These are phyloP conservation scores for Climacium dendroides DNA, from an alignment of 225 moss, liverwort and hornwort species.

Conservation along the genomic window DNA sequence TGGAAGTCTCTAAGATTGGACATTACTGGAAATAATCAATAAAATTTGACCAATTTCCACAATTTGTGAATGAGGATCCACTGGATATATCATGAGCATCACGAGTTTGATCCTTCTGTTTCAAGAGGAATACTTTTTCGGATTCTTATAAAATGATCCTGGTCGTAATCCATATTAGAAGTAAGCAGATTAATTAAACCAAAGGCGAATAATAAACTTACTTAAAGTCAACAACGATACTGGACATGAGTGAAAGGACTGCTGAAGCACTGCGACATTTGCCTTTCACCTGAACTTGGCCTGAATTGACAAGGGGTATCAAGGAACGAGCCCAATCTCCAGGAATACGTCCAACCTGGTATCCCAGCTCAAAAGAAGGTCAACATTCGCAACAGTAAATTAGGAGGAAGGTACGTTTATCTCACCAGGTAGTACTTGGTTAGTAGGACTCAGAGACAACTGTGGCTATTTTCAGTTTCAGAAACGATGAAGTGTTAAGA, in stretches of 20 bases:
- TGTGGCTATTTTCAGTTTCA: neutral
- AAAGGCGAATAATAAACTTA: neutral
- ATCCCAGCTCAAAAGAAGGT: neutral
- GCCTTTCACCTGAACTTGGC: constrained; percentile 57
- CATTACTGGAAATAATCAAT: neutral
- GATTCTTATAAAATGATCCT: neutral
- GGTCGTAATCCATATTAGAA: neutral
- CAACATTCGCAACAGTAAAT: neutral
- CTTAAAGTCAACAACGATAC: constrained; percentile 55
- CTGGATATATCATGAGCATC: neutral
- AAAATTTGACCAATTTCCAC: neutral
- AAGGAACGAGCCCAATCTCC: constrained; percentile 75
- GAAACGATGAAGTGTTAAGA: neutral
- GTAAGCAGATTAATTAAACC: neutral
- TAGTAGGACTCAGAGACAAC: neutral
- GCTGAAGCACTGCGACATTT: constrained; percentile 44
- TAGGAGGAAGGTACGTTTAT: neutral
- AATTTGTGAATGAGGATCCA: neutral
- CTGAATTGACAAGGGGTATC: constrained; percentile 58
- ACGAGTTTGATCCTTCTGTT: neutral
- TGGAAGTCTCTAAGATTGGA: neutral
- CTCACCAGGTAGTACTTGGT: neutral
- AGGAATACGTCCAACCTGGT: constrained; percentile 75
- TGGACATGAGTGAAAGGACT: constrained; percentile 47
- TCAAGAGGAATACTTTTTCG: too few species aligned